Base-by-base conservation (phyloP, 306 rosid species). In the Lathyrus oleraceus region DNA sequence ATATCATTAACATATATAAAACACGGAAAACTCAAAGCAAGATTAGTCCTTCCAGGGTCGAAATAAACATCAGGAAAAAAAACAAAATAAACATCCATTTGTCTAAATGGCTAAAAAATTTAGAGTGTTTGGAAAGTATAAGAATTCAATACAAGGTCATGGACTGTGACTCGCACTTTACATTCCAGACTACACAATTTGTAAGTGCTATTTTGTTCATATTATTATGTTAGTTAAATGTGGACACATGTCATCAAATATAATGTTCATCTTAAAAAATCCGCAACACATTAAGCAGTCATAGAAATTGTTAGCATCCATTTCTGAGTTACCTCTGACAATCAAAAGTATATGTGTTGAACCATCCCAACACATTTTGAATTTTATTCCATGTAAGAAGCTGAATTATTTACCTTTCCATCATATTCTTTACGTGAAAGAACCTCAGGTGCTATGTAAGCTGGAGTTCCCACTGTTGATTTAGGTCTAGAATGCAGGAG, bases 401-500 rank as follows among this genome's bases (percentile, higher is more conserved):
- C 65, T 32, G 60, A 32, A 79, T 21, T 83, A 25, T 77, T 49
- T 87, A 90, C 96, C 96, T 90, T 90, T 74, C 96, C 96, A 45
- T 90, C 94, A 64, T 90, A 90, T 80, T 90, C 96, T 79, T 88
- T 87, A 7, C 94, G 89, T 6, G 91, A 86, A 74, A 90, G 91
- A 81, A 90, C 94, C 84, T 90, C 94, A 2, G 96, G 96, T 38
- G 96, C 96, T 79, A 90, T 90, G 75, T 90, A 90, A 39, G 96
- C 96, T 4, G 96, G 96, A 76, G 96, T 89, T 75, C 96, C 96
- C 20, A 89, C 96, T 1, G 92, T 73, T 51, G 96, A 90, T 42
- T 90, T 90, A 42, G 96, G 96, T 60, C 87, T 87, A 64, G 96
- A 90, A 73, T 90, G 96, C 72, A 90, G 91, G 84, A 90, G 78